phyloP scores from a whole-genome alignment of 1,284 basidiomycete species.

The Tylopilus sp. region DNA sequence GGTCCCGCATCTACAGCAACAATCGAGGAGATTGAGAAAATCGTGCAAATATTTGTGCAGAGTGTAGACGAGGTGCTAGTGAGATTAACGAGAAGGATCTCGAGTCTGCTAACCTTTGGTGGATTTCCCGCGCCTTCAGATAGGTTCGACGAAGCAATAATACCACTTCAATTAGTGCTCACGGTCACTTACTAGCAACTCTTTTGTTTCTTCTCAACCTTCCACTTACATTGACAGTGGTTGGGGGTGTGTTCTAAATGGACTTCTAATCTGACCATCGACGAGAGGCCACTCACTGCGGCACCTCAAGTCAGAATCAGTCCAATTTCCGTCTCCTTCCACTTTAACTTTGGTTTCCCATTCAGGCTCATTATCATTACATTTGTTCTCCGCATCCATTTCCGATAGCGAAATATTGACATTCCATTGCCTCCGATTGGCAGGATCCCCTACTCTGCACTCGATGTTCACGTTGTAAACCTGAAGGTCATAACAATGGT shows the following conservation, averaged over 20 bases:
- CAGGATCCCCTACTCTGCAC: constrained; percentile 81
- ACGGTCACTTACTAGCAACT: constrained; percentile 23
- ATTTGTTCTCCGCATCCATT: constrained; percentile 40
- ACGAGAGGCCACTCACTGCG: constrained; percentile 76
- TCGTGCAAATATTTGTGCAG: constrained; percentile 70
- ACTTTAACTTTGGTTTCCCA: constrained; percentile 49
- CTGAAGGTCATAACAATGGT: constrained; percentile 73
- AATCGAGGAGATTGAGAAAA: constrained; percentile 70
- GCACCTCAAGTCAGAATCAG: constrained; percentile 53
- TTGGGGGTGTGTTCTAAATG: constrained; percentile 86
- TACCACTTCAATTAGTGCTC: constrained; percentile 41
- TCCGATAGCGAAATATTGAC: no score
- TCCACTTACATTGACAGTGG: constrained; percentile 64
- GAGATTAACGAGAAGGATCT: constrained; percentile 36
- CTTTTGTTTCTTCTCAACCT: constrained; percentile 37
- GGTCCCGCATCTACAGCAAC: constrained; percentile 83
- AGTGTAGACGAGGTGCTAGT: constrained; percentile 72
- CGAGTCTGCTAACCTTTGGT: constrained; percentile 16
- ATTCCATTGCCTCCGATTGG: not conserved
- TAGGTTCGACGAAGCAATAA: constrained; percentile 36
- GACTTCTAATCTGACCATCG: constrained; percentile 79
- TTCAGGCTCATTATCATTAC: constrained; percentile 70
- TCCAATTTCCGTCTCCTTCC: constrained; percentile 47
- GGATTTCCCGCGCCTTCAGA: constrained; percentile 45
- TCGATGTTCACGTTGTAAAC: constrained; percentile 93